Conservation (phyloP, 345 rosid species). For the Odontarrhena argentea region DNA sequence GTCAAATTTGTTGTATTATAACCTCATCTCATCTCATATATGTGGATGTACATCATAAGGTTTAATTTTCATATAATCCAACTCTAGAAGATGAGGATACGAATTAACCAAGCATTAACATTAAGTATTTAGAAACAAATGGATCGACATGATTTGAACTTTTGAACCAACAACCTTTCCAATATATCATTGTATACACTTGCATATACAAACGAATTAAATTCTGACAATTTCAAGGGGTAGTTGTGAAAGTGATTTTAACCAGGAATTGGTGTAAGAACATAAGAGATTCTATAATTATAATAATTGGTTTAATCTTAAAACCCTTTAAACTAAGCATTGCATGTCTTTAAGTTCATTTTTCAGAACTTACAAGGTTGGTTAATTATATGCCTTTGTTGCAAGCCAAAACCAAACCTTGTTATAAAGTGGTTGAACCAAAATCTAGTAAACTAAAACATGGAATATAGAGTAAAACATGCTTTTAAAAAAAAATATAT, state of each 20-base stretch:
- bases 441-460: too few relatives aligned
- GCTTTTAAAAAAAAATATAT: too few relatives aligned
- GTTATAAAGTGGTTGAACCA: too few relatives aligned
- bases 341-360: not conserved
- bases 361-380: not conserved
- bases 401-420: too few relatives aligned
- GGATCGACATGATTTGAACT: not conserved
- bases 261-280: not conserved
- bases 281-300: not conserved
- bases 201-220: slow-evolving; percentile 29
- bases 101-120: not conserved
- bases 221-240: slow-evolving; percentile 23
- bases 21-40: not conserved
- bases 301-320: not conserved
- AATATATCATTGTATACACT: slow-evolving; percentile 24
- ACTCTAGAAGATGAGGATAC: slow-evolving; percentile 10
- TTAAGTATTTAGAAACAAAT: not conserved
- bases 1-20: not conserved
- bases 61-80: not conserved
- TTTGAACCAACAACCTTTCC: slow-evolving; percentile 16
- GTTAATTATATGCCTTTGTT: not conserved
- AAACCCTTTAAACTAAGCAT: not conserved
- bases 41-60: not conserved
- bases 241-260: slow-evolving; percentile 33
- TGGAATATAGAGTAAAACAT: too few relatives aligned